Base-by-base conservation (phyloP, 2,329 filamentous ascomycete species). In the Colletotrichum limetticola region DNA sequence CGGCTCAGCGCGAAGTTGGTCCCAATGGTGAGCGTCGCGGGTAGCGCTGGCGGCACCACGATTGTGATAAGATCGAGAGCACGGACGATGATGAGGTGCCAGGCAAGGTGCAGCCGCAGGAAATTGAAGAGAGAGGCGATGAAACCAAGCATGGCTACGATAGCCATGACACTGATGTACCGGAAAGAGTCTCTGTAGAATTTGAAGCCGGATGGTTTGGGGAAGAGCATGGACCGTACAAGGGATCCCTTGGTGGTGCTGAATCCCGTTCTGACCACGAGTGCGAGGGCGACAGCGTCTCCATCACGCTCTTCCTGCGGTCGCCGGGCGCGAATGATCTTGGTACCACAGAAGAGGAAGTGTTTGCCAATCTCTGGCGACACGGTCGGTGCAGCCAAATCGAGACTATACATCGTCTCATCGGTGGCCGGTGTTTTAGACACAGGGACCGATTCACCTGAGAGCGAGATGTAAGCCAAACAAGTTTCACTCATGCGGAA, bases 151-250 rank as follows among this genome's bases (percentile, higher is more conserved):
- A 92, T 84, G 26, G 97, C 97, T 77, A 99, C 92, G 55, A 91
- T 85, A 6, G 90, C 96, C 97, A 99, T 99, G 73, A 99, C 97
- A 4, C 94, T 95, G 73, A 99, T 98, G 81, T 99, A 99, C 26
- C 95, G 91, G 84, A 99, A 99, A 0, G 96, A 98, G 82, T 99
- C 97, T 55, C 95, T 91, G 82, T 99, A 99, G 81, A 99, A 99
- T 79, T 97, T 98, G 89, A 99, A 99, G 0, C 96, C 96, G 0
- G 96, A 98, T 1, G 97, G 97, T 79, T 99, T 99, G 0, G 97
- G 97, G 80, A 99, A 99, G 49, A 99, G 89, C 96, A 99, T 99
- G 0, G 97, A 98, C 28, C 97, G 93, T 72, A 99, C 95, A 22
- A 99, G 86, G 11, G 97, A 94, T 28, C 97, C 97, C 81, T 99